Evolutionary conservation across 495 filamentous ascomycete genomes (phyloP).

Genomic region (Neurospora sp.): DNA sequence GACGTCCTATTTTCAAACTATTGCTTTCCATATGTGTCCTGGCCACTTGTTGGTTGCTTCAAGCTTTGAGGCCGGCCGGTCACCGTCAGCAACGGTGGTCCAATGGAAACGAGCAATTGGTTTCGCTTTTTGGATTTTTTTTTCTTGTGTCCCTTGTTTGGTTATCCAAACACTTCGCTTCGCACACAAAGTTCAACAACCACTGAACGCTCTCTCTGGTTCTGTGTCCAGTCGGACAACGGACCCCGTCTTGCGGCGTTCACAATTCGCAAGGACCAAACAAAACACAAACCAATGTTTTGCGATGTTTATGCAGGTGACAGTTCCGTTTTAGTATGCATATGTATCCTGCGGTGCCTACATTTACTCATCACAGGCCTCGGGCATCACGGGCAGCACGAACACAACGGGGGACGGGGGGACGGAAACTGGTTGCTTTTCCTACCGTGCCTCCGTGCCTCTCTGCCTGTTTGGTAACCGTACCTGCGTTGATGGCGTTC

Average conservation of each 20-base stretch:
- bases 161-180: background rate
- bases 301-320: background rate
- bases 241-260: background rate
- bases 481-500: background rate
- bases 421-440: background rate
- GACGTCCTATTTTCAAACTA: background rate
- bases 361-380: background rate
- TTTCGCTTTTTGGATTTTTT: background rate
- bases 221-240: background rate
- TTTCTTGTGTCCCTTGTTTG: background rate
- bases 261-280: background rate
- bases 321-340: background rate
- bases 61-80: background rate
- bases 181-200: background rate
- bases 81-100: background rate
- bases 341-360: background rate
- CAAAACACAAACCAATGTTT: background rate
- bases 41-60: background rate
- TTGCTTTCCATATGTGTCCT: background rate
- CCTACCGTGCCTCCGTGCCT: background rate
- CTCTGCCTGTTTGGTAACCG: background rate
- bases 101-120: background rate
- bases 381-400: background rate
- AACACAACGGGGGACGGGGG: background rate
- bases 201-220: too few species aligned